Conservation (phyloP, 1,284 basidiomycete species). For the Spongispora temasekensis region DNA sequence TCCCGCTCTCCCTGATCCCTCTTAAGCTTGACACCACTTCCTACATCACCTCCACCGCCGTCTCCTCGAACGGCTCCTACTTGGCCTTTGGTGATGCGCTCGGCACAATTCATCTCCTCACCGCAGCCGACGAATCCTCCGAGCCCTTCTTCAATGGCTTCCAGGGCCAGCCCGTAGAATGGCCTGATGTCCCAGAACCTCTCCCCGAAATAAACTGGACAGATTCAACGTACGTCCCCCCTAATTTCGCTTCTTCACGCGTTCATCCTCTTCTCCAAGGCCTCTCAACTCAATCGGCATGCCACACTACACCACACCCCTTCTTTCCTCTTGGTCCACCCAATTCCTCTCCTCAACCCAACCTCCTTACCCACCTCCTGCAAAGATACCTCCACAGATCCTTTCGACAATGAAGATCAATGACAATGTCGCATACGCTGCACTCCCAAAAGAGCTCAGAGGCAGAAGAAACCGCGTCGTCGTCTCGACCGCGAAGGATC, state of each 20-base stretch:
- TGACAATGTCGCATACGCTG: conserved; percentile 88
- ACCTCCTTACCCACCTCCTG: conserved; percentile 59
- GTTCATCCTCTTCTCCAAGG: conserved; percentile 38
- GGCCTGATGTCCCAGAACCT: conserved; percentile 76
- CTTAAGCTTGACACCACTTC: conserved; percentile 66
- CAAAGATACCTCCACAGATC: conserved; percentile 80
- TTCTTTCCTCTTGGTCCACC: conserved; percentile 81
- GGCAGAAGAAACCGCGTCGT: conserved; percentile 80
- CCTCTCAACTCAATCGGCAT: conserved; percentile 91
- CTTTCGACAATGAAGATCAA: conserved; percentile 80
- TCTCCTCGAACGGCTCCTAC: conserved; percentile 88
- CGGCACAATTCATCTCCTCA: conserved; percentile 84
- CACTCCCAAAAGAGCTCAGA: conserved; percentile 79
- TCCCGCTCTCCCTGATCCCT: conserved; percentile 7
- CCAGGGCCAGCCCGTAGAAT: conserved; percentile 80
- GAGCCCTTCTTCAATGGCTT: conserved; percentile 84
- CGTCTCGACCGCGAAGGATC: conserved; percentile 48
- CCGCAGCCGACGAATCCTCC: conserved; percentile 64
- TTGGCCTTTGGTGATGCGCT: conserved; percentile 92
- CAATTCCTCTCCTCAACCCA: conserved; percentile 49
- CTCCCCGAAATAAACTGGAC: conserved; percentile 80
- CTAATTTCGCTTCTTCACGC: background rate
- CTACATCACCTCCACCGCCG: conserved; percentile 79
- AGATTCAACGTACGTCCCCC: conserved; percentile 65
- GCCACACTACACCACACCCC: conserved; percentile 78